Percentiles rank a stretch among this genome's conserved stretches.
Conservation (phyloP, 768 basidiomycete genomes). For the Tubosaeta sp. region DNA sequence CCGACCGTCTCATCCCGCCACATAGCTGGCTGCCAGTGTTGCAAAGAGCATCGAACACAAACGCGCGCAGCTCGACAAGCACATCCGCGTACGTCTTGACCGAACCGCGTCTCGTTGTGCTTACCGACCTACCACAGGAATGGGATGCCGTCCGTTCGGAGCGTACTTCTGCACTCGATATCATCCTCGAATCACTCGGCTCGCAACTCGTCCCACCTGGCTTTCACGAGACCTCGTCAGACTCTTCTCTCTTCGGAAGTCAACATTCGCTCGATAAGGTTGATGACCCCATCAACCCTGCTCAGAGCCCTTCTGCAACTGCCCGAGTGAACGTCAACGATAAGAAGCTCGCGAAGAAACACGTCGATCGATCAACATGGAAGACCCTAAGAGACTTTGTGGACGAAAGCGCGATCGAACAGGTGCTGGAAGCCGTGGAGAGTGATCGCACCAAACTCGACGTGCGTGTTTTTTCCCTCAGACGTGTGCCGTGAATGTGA, state of each 20-base stretch:
- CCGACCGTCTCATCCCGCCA: background rate
- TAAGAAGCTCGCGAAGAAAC: constrained; percentile 14
- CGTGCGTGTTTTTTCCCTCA: constrained; percentile 37
- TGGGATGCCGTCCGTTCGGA: constrained; percentile 67
- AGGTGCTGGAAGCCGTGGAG: constrained; percentile 69
- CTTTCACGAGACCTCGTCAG: constrained; percentile 63
- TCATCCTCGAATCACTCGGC: constrained; percentile 67
- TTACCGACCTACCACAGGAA: constrained; percentile 39
- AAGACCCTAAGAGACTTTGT: constrained; percentile 85
- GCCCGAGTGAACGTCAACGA: constrained; percentile 23
- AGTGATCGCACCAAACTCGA: constrained; percentile 63
- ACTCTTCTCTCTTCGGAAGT: constrained; percentile 76
- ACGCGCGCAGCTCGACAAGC: constrained; percentile 53
- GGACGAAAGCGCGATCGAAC: constrained; percentile 78
- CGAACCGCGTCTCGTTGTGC: background rate
- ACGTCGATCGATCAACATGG: constrained; percentile 57
- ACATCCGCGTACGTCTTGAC: constrained; percentile 50
- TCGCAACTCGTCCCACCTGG: constrained; percentile 71
- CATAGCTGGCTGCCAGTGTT: constrained; percentile 65
- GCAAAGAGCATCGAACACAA: constrained; percentile 75
- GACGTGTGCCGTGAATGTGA: background rate
- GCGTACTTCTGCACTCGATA: constrained; percentile 60
- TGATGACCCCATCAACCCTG: constrained; percentile 37
- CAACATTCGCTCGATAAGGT: constrained; percentile 52
- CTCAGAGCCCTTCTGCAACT: constrained; percentile 29